phyloP scores from a whole-genome alignment of 2,329 filamentous ascomycete species.

The Colletotrichum acutatum region DNA sequence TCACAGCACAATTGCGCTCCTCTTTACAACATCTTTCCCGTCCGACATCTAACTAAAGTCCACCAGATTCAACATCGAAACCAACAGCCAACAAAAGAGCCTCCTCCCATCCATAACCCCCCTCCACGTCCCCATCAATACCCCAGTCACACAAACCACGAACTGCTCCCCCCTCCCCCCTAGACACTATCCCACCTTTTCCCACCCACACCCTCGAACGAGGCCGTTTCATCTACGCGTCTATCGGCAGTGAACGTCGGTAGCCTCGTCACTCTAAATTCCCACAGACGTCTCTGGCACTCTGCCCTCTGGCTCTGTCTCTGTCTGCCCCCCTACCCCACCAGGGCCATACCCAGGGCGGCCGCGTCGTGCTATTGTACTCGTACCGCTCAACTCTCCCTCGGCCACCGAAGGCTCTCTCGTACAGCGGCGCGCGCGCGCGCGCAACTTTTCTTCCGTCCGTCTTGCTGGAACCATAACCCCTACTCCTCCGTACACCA shows the following conservation, averaged over 20 bases:
- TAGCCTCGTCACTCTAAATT: neutral
- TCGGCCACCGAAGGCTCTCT: neutral
- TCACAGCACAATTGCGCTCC: no score
- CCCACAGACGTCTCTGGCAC: neutral
- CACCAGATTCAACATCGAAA: neutral
- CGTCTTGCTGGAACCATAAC: neutral
- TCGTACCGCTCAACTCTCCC: neutral
- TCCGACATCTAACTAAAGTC: neutral
- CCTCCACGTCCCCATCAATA: neutral
- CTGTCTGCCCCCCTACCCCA: neutral
- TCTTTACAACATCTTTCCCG: no score
- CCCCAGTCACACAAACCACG: neutral
- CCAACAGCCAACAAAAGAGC: neutral
- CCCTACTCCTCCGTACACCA: neutral
- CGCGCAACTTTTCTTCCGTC: neutral
- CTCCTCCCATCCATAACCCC: neutral
- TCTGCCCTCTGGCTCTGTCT: neutral
- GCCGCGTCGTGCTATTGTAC: neutral
- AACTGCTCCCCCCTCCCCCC: neutral
- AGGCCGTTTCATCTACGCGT: slow-evolving; percentile 31
- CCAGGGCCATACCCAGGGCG: neutral
- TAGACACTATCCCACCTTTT: neutral
- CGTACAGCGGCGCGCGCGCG: no score
- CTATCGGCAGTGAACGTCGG: slow-evolving; percentile 26
- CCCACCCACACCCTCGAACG: slow-evolving; percentile 11